Base-by-base conservation (phyloP, 306 rosid species). In the Chamaecrista fasciculata region DNA sequence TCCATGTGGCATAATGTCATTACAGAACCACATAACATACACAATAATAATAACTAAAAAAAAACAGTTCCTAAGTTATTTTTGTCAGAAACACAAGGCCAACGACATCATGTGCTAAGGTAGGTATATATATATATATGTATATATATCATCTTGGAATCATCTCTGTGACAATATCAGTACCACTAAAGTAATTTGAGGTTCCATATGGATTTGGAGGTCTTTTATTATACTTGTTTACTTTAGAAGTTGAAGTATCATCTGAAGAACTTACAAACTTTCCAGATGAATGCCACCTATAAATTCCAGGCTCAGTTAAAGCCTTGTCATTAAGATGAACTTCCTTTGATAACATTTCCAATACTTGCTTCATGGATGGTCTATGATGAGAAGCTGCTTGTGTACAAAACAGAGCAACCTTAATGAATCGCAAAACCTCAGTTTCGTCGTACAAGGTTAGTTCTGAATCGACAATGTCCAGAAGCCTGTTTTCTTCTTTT, bases 321-420 rank as follows among this genome's bases (percentile, higher is more conserved):
- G 80, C 87, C 66, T 76, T 85, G 70, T 85, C 96, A 18, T 90
- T 90, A 15, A 93, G 85, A 60, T 81, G 86, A 31, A 90, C 96
- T 19, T 80, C 82, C 83, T 77, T 93, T 16, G 89, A 78, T 26
- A 90, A 97, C 98, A 93, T 93, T 63, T 93, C 70, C 65, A 83
- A 76, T 6, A 86, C 96, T 81, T 93, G 97, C 79, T 72, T 86
- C 94, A 93, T 93, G 69, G 69, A 62, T 1, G 98, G 98, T 61
- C 98, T 83, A 47, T 86, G 97, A 10, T 83, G 77, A 26, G 90
- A 82, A 40, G 82, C 66, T 5, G 85, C 82, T 84, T 88, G 98
- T 14, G 97, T 93, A 72, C 98, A 90, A 69, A 93, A 93, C 25
- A 93, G 76, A 33, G 90, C 97, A 59, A 90, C 87, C 67, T 77